Percentiles rank a stretch among this genome's conserved stretches.
phyloP scores from a whole-genome alignment of 768 basidiomycete species.

The Hydnum rufescens region DNA sequence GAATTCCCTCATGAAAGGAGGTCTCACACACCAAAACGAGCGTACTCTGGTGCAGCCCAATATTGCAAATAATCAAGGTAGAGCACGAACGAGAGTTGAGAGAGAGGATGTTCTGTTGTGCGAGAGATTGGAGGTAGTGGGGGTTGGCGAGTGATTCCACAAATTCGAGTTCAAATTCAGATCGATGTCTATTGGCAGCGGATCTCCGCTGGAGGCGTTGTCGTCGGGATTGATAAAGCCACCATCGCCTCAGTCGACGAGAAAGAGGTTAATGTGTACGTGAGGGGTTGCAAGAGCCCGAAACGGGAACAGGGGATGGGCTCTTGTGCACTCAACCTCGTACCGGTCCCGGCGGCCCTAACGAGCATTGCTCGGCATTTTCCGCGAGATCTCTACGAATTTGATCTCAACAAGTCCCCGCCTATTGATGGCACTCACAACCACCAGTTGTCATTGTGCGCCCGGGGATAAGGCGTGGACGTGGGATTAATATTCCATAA shows the following conservation, averaged over 20 bases:
- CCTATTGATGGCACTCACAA: too few relatives aligned
- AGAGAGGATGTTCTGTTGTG: conserved; percentile 69
- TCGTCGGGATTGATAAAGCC: background rate
- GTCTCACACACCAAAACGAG: conserved; percentile 80
- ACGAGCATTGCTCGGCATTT: too few relatives aligned
- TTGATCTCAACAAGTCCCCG: conserved; percentile 15
- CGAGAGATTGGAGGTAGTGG: conserved; percentile 74
- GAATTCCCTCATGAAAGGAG: conserved; percentile 6
- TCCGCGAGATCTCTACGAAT: conserved; percentile 52
- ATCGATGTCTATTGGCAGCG: conserved; percentile 45
- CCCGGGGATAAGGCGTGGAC: too few relatives aligned
- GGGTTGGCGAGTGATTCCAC: conserved; percentile 86
- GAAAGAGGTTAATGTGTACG: too few relatives aligned
- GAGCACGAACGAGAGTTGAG: conserved; percentile 73
- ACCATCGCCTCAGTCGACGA: too few relatives aligned
- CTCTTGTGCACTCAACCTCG: too few relatives aligned
- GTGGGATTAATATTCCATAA: too few relatives aligned
- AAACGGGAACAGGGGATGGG: too few relatives aligned
- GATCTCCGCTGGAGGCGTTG: background rate
- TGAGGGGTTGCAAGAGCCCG: too few relatives aligned
- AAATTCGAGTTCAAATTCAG: conserved; percentile 78
- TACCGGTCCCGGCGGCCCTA: too few relatives aligned
- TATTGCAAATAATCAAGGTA: conserved; percentile 73
- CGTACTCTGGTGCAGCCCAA: conserved; percentile 82
- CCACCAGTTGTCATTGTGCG: too few relatives aligned